These are phyloP conservation scores for Dothiorella sarmentorum DNA, from an alignment of 2,329 filamentous ascomycete genomes.

Conservation along the genomic window DNA sequence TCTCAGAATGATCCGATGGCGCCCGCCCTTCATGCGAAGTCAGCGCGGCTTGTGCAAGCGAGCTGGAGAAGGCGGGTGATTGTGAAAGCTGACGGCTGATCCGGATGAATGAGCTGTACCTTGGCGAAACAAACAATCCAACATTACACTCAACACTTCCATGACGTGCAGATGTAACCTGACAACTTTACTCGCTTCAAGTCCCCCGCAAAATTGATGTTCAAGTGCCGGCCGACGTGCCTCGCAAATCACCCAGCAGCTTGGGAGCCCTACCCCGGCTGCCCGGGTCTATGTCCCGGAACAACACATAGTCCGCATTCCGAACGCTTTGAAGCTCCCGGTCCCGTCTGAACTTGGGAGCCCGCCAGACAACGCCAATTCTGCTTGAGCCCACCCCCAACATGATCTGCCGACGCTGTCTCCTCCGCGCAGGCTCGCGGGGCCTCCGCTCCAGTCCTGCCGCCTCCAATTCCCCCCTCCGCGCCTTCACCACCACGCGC, in stretches of 20 bases:
- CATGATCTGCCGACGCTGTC: conserved; percentile 41
- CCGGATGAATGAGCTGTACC: conserved; percentile 10
- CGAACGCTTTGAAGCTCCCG: too few species aligned
- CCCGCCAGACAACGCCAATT: neutral
- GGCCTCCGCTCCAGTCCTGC: conserved; percentile 16
- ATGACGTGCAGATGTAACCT: conserved; percentile 3
- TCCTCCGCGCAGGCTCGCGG: conserved; percentile 33
- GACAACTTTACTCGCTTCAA: too few species aligned
- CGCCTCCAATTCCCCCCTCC: neutral
- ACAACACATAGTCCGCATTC: too few species aligned
- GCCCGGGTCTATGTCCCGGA: too few species aligned
- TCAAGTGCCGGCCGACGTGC: too few species aligned
- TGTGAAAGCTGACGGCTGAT: neutral
- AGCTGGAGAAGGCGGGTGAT: neutral
- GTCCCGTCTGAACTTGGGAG: too few species aligned
- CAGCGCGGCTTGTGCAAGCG: neutral
- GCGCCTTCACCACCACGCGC: conserved; percentile 26
- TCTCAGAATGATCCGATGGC: conserved; percentile 3
- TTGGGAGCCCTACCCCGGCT: too few species aligned
- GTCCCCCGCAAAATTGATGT: too few species aligned
- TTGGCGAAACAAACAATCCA: conserved; percentile 13
- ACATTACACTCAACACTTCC: conserved; percentile 1
- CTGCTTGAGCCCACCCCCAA: conserved; percentile 11
- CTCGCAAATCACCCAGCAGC: neutral
- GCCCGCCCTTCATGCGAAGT: neutral